Base-by-base conservation (phyloP, 2,329 filamentous ascomycete species). In the Arthrobotrys iridis region DNA sequence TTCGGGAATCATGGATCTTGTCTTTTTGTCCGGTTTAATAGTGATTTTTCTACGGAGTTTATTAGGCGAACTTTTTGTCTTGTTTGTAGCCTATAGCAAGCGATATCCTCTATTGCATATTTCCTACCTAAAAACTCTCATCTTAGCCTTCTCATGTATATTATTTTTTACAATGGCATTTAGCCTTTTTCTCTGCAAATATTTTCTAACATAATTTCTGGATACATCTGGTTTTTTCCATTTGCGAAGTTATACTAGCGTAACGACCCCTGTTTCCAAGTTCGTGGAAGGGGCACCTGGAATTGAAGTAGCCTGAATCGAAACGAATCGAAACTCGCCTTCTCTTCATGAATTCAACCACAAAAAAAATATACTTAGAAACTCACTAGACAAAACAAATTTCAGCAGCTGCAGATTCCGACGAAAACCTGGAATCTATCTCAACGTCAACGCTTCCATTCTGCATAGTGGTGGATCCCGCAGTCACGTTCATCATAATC, bases 111-210 rank as follows among this genome's bases (percentile, higher is more conserved):
- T 43, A 55, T 37, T 45, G 28, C 26, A 48, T 48, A 26, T 63
- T 63, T 46, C 43, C 43, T 52, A 57, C 18, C 46, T 45, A n/a
- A 41, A 59, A 55, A 41, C n/a, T 30, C 35, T n/a, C 35, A 28
- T 10, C 30, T 59, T 62, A 22, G 26, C 24, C 46, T 70, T 71
- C 58, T 63, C 24, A 50, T 71, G 66, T 71, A 71, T 48, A 57
- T 63, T 63, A 71, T 64, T 57, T 71, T 57, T 46, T 33, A 50
- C 33, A 41, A 46, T 62, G 43, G 57, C 35, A 58, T 70, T 70
- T 55, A 37, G 65, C 65, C 65, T 43, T 62, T 45, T 41, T 63
- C 28, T 37, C 41, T 24, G 7, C 13, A 45, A 60, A 62, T 26
- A 18, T 63, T 35, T 63, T 63, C 57, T 62, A 50, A 58, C 46